Conservation (phyloP, 805 yeast genomes). For the Torulaspora maleeae region DNA sequence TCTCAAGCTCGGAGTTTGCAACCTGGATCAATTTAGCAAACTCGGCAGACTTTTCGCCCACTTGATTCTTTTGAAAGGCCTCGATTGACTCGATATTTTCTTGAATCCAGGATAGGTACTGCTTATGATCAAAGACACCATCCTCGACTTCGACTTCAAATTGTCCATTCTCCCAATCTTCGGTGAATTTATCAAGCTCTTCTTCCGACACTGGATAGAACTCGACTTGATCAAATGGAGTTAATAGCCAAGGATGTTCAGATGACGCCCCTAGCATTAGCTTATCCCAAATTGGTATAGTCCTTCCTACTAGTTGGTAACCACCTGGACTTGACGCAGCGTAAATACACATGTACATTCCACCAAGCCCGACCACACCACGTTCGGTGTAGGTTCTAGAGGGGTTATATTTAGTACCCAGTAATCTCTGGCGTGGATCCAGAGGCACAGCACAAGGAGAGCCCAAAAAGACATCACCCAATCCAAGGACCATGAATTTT, state of each 20-base stretch:
- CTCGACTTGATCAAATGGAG: slow-evolving; percentile 91
- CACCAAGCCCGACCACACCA: slow-evolving; percentile 97
- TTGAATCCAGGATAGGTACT: slow-evolving; percentile 74
- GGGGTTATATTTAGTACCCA: slow-evolving; percentile 94
- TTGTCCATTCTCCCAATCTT: slow-evolving; percentile 74
- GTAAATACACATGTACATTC: slow-evolving; percentile 97
- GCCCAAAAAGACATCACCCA: slow-evolving; percentile 95
- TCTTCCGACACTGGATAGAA: slow-evolving; percentile 87
- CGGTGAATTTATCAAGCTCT: slow-evolving; percentile 67
- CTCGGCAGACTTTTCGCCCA: slow-evolving; percentile 79
- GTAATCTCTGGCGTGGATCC: slow-evolving; percentile 89
- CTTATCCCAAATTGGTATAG: slow-evolving; percentile 97
- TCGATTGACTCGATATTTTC: slow-evolving; percentile 69
- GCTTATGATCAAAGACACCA: slow-evolving; percentile 73
- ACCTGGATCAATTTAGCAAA: slow-evolving; percentile 78
- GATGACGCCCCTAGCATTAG: slow-evolving; percentile 61
- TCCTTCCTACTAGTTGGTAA: slow-evolving; percentile 92
- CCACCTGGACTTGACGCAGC: slow-evolving; percentile 99
- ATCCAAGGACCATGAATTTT: slow-evolving; percentile 84
- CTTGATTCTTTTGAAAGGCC: slow-evolving; percentile 59
- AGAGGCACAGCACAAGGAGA: slow-evolving; percentile 99
- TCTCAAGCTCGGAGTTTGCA: slow-evolving; percentile 67
- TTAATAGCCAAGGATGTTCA: slow-evolving; percentile 80
- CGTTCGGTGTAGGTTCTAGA: slow-evolving; percentile 93
- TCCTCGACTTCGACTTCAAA: slow-evolving; percentile 72